Conservation (phyloP, 2,329 filamentous ascomycete species). For the Dactylellina parvicollis region DNA sequence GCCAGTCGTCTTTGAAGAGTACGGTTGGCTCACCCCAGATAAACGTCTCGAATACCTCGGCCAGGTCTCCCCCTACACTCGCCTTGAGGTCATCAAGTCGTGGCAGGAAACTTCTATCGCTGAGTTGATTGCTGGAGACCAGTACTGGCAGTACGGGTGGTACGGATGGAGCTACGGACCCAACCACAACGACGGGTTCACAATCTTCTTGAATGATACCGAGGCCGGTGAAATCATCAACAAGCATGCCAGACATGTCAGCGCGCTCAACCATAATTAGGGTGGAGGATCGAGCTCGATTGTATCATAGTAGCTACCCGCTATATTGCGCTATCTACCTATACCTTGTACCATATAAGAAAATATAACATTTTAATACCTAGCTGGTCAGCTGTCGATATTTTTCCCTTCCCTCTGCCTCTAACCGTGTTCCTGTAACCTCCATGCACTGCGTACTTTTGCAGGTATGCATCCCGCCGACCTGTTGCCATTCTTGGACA, state of each 20-base stretch:
- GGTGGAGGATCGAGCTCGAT: not conserved
- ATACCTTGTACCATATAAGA: constrained; percentile 48
- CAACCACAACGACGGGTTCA: constrained; percentile 69
- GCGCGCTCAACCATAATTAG: constrained; percentile 59
- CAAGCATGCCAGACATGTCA: constrained; percentile 63
- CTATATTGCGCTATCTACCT: not conserved
- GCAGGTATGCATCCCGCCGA: too few species aligned
- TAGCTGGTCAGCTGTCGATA: not conserved
- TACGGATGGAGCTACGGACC: constrained; percentile 66
- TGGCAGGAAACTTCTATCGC: constrained; percentile 66
- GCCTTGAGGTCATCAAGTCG: constrained; percentile 63
- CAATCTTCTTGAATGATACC: constrained; percentile 67
- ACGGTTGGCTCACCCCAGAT: constrained; percentile 67
- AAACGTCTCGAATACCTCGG: constrained; percentile 64
- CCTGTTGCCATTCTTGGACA: too few species aligned
- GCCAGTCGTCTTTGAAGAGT: constrained; percentile 69
- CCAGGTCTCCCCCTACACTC: constrained; percentile 62
- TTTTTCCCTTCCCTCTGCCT: not conserved
- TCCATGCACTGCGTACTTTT: too few species aligned
- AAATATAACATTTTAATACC: constrained; percentile 32
- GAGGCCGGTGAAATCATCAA: constrained; percentile 64
- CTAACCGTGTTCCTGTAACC: too few species aligned
- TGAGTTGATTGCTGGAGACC: constrained; percentile 65
- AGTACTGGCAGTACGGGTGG: constrained; percentile 70
- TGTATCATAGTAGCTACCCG: constrained; percentile 8